Conservation (phyloP, 805 yeast genomes). For the Nematodospora valgi region DNA sequence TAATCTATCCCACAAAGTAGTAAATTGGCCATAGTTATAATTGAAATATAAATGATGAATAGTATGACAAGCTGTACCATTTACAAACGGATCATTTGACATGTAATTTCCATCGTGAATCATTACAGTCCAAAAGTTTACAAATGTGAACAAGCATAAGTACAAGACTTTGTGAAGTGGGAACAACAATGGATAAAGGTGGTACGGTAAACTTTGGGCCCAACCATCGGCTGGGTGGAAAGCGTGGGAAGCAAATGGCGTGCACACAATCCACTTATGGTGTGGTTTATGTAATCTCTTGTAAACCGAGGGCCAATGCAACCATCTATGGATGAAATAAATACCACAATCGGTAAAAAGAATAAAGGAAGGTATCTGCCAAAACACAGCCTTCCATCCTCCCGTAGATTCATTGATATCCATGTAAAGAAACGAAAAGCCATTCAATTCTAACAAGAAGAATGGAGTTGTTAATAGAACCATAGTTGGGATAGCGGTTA, state of each 20-base stretch:
- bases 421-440: slow-evolving; percentile 77
- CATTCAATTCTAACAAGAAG: slow-evolving; percentile 79
- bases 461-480: slow-evolving; percentile 85
- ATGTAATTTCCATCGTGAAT: slow-evolving; percentile 97
- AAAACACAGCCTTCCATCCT: slow-evolving; percentile 59
- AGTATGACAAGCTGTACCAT: slow-evolving; percentile 98
- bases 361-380: slow-evolving; percentile 75
- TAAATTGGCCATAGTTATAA: slow-evolving; percentile 97
- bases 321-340: slow-evolving; percentile 85
- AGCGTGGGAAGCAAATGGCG: slow-evolving; percentile 97
- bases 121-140: slow-evolving; percentile 97
- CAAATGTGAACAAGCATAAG: slow-evolving; percentile 78
- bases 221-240: slow-evolving; percentile 99
- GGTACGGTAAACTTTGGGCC: slow-evolving; percentile 90
- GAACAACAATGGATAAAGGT: slow-evolving; percentile 84
- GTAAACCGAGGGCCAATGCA: slow-evolving; percentile 91
- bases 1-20: slow-evolving; percentile 96
- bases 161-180: slow-evolving; percentile 89
- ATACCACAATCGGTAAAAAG: slow-evolving; percentile 94
- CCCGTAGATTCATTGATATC: slow-evolving; percentile 59
- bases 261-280: slow-evolving; percentile 98
- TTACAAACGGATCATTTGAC: slow-evolving; percentile 88
- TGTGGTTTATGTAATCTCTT: slow-evolving; percentile 91
- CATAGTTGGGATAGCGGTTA: slow-evolving; percentile 85
- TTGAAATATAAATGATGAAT: slow-evolving; percentile 95